phyloP scores from a whole-genome alignment of 441 rosid genomes.

The Pelargonium cotyledonis region DNA sequence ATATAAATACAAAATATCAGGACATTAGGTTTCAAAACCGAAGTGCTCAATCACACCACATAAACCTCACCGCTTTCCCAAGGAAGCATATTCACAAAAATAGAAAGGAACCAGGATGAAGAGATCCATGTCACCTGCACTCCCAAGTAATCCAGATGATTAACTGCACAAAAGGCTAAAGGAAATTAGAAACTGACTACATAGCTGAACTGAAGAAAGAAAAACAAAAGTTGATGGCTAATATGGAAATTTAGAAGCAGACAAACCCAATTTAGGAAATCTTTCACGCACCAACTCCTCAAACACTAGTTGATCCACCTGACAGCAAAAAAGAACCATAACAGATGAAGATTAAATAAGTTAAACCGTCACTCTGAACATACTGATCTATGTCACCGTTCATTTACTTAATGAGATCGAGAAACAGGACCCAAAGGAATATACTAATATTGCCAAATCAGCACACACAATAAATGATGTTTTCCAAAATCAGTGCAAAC shows the following conservation, averaged over 20 bases:
- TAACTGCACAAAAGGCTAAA: constrained; percentile 54
- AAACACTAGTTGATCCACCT: constrained; percentile 95
- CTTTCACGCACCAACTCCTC: constrained; percentile 95
- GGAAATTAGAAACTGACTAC: constrained; percentile 23
- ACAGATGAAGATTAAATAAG: constrained; percentile 6
- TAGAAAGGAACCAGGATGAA: constrained; percentile 98
- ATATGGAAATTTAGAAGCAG: constrained; percentile 9
- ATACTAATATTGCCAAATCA: neutral
- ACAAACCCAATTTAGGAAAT: constrained; percentile 90
- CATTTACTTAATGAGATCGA: constrained; percentile 5
- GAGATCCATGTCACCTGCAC: constrained; percentile 97
- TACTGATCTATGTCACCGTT: neutral
- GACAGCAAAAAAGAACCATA: constrained; percentile 10
- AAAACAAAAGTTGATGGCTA: neutral
- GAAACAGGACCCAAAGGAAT: neutral
- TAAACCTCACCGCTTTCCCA: constrained; percentile 99
- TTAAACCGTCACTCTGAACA: constrained; percentile 4
- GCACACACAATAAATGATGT: neutral
- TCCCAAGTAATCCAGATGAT: constrained; percentile 96
- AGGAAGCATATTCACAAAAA: constrained; percentile 98
- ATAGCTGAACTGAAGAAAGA: constrained; percentile 10
- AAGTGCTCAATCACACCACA: constrained; percentile 14
- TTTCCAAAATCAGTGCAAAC: constrained; percentile 13
- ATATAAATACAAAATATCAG: constrained; percentile 27
- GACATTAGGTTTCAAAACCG: constrained; percentile 3